Evolutionary conservation across 805 yeast genomes (phyloP).

Genomic region (Hanseniaspora thailandica): DNA sequence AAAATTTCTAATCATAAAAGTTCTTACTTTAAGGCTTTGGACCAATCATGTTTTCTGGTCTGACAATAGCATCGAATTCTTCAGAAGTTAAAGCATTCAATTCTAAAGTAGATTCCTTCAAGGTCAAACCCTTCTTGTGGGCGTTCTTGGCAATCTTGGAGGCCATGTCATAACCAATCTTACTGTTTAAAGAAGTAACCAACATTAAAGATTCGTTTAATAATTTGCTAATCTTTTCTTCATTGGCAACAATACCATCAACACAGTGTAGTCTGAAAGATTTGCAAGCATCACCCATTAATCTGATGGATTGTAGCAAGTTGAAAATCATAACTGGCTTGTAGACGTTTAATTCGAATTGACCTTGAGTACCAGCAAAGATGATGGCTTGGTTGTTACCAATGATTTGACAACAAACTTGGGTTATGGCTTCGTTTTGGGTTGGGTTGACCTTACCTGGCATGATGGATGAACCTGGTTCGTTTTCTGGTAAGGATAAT

Average conservation of each 20-base stretch:
- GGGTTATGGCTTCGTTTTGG: slow-evolving; percentile 96
- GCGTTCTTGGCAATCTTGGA: slow-evolving; percentile 98
- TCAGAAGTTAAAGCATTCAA: slow-evolving; percentile 69
- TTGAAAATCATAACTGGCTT: slow-evolving; percentile 92
- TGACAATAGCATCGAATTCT: slow-evolving; percentile 93
- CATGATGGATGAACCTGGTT: slow-evolving; percentile 98
- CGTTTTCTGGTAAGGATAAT: slow-evolving; percentile 88
- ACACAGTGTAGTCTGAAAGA: slow-evolving; percentile 94
- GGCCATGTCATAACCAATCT: slow-evolving; percentile 95
- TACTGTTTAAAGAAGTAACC: slow-evolving; percentile 96
- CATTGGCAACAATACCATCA: slow-evolving; percentile 84
- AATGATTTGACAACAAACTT: slow-evolving; percentile 95
- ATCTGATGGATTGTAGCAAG: slow-evolving; percentile 74
- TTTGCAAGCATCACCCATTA: slow-evolving; percentile 76
- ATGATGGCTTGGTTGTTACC: slow-evolving; percentile 94
- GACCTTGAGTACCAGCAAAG: slow-evolving; percentile 97
- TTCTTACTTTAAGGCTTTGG: slow-evolving; percentile 41
- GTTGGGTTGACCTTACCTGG: slow-evolving; percentile 99
- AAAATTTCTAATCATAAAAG: not conserved
- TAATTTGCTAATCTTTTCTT: slow-evolving; percentile 71
- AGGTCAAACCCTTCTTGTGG: slow-evolving; percentile 91
- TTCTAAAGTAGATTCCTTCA: slow-evolving; percentile 89
- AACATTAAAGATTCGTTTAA: slow-evolving; percentile 93
- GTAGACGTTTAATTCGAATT: slow-evolving; percentile 95
- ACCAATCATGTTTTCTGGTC: slow-evolving; percentile 96